Base-by-base conservation (phyloP, 2,329 filamentous ascomycete species). In the Sordariomycetes sp. region DNA sequence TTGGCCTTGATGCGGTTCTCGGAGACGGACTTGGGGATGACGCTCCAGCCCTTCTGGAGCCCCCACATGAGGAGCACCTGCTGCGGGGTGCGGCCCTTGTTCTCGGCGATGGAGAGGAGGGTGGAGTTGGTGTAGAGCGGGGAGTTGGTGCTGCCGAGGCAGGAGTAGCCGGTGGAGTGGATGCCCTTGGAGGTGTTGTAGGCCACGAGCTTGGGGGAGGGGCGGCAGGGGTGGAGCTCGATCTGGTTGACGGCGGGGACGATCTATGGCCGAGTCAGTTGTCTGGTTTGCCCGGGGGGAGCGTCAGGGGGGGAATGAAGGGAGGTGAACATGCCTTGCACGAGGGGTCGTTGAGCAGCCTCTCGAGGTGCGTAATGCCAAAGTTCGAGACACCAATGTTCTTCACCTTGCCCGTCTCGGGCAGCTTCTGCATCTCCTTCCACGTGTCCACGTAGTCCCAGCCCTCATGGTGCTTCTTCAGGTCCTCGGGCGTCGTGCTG, bases 341-440 rank as follows among this genome's bases (percentile, higher is more conserved):
- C 61, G 75, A 76, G 12, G 81, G 77, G 63, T 86, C 79, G 63
- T 78, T 82, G 60, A 94, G 76, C 59, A 94, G 78, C 69, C 81
- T 87, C 77, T 92, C 86, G 42, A 94, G 75, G 72, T 94, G 88
- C 70, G 76, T 81, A 68, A 91, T 89, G 61, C 79, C 86, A 69
- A 95, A 94, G 78, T 95, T 95, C 70, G 87, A 90, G 58, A 94
- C 86, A 64, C 89, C 89, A 67, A 92, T 90, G 75, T 89, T 89
- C 71, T 78, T 80, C 55, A 87, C 87, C 71, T 89, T 88, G 68
- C 85, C 84, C 52, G 80, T 82, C 12, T 71, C 80, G 25, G 82
- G 73, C 53, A 89, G 75, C 76, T 86, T 86, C 72, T 87, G 82
- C 77, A 88, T 75, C 73, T 85, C 84, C 60, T 76, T 74, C 81